Base-by-base conservation (phyloP, 495 filamentous ascomycete genomes). In the Hyaloscypha hepaticicola region DNA sequence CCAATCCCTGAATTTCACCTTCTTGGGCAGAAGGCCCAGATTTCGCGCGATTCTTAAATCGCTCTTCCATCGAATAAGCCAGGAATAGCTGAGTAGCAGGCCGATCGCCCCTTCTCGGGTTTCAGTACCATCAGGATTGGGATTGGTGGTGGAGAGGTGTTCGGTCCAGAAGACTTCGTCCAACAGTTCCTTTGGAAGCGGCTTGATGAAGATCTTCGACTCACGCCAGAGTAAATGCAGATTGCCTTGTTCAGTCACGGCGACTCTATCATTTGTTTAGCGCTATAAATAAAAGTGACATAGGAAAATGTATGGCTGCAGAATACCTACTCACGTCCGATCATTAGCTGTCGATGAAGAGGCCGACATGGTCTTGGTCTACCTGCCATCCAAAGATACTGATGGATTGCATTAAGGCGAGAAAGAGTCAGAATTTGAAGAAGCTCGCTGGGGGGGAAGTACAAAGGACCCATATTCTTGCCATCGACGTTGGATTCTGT, bases 191-290 rank as follows among this genome's bases (percentile, higher is more conserved):
- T 56, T 8, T 0, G 85, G 85, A 0, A 87, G 61, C 0, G 85
- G 85, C 58, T 87, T 88, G 60, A 87, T 71, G 70, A 77, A 86
- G 22, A 87, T 79, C 1, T 69, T 59, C 12, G 73, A 60, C 22
- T 81, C 66, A 31, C 68, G 62, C 85, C 83, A 89, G 16, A 86
- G 74, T 0, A 87, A 75, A 60, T 89, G 85, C 8, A 87, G 70
- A 8, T 78, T 72, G 0, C 77, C 72, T 25, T 81, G 61, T 57
- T 89, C 84, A 5, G 73, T 78, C 3, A 79, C 33, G 11, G 80
- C 52, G 16, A 86, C 80, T n/a, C n/a, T n/a, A n/a, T n/a, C n/a
- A n/a, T n/a, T n/a, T n/a, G n/a, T n/a, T n/a, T n/a, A n/a, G n/a
- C n/a, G n/a, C n/a, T n/a, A n/a, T n/a, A n/a, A n/a, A n/a, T n/a